Evolutionary conservation across 257 asterid species (phyloP).

Genomic region (Ajuga chamaepitys): DNA sequence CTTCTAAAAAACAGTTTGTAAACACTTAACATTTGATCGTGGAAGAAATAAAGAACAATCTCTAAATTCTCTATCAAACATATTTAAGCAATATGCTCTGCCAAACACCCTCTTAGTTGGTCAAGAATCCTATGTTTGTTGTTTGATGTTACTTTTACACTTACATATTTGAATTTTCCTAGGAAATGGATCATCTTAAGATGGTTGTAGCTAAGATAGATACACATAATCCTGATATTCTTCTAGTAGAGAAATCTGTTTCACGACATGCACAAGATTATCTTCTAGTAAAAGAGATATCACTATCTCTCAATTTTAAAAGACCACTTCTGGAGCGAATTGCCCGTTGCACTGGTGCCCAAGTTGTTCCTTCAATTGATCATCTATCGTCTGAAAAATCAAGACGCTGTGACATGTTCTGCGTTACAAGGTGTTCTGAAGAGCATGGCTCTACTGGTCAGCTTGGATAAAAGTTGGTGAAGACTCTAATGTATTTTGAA

Average conservation of each 20-base stretch:
- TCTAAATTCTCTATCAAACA: no score
- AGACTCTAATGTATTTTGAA: slow-evolving; percentile 93
- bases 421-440: slow-evolving; percentile 63
- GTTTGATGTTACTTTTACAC: background rate
- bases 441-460: slow-evolving; percentile 73
- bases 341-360: slow-evolving; percentile 88
- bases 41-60: no score
- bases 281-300: slow-evolving; percentile 79
- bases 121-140: background rate
- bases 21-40: no score
- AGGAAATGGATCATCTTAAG: slow-evolving; percentile 99
- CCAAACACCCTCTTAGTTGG: background rate
- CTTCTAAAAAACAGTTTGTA: no score
- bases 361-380: slow-evolving; percentile 85
- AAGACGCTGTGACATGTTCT: slow-evolving; percentile 82
- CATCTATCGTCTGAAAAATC: slow-evolving; percentile 65
- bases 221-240: slow-evolving; percentile 80
- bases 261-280: slow-evolving; percentile 94
- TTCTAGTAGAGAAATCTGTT: slow-evolving; percentile 97
- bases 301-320: slow-evolving; percentile 85
- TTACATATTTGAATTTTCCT: slow-evolving; percentile 21
- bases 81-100: no score
- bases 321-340: slow-evolving; percentile 89
- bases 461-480: slow-evolving; percentile 62
- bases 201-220: slow-evolving; percentile 95